A percentile compares a stretch with the other conserved stretches of the same genome.
Evolutionary conservation across 257 asterid species (phyloP).

Genomic region (Anisodus acutangulus): DNA sequence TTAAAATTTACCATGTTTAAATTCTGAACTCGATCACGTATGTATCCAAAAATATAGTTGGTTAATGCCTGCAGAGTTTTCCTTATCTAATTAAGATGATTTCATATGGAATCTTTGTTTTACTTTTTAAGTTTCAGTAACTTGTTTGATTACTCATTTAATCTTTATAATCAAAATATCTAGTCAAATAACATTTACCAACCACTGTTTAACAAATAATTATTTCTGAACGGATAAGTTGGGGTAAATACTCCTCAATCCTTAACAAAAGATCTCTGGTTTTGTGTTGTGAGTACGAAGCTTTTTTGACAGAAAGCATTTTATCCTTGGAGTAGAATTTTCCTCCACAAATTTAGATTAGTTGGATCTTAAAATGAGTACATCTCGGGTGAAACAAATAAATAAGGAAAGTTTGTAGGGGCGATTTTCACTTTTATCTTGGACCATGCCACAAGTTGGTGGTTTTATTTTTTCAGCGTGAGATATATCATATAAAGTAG

Average conservation of each 20-base stretch:
- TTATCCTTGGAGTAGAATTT: rapidly evolving
- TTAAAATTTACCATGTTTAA: background rate
- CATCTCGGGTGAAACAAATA: background rate
- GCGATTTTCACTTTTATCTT: slow-evolving; percentile 37
- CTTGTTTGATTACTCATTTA: background rate
- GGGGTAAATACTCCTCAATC: background rate
- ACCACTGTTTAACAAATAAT: too few relatives aligned
- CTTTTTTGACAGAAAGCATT: too few relatives aligned
- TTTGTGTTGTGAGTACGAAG: too few relatives aligned
- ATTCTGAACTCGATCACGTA: background rate
- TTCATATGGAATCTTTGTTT: background rate
- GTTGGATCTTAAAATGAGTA: background rate
- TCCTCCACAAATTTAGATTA: background rate
- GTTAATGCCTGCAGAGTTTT: background rate
- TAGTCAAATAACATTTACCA: background rate
- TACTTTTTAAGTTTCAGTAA: background rate
- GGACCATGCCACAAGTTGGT: slow-evolving; percentile 43
- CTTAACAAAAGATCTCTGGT: background rate
- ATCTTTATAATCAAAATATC: background rate
- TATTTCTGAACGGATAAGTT: background rate
- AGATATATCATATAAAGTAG: slow-evolving; percentile 53
- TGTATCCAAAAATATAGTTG: background rate
- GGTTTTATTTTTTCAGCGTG: slow-evolving; percentile 53
- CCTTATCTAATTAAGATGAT: background rate
- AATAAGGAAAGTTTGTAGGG: slow-evolving; percentile 39